phyloP scores from a whole-genome alignment of 2,329 filamentous ascomycete species.

The Ceratocystis variospora region DNA sequence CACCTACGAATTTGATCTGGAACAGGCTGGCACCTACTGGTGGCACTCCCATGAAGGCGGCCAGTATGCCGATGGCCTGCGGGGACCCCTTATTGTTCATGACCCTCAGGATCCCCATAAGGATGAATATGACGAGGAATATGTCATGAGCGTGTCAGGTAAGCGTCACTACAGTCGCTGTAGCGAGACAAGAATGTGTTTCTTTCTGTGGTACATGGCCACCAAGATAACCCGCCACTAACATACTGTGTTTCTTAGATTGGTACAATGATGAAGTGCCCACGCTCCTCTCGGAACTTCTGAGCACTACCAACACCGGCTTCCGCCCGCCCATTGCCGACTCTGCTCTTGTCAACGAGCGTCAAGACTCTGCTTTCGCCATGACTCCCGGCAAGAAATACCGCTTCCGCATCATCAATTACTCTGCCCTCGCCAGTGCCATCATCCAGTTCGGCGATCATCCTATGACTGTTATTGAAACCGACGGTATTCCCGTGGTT shows the following conservation, averaged over 20 bases:
- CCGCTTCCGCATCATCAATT: conserved; percentile 35
- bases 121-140: conserved; percentile 37
- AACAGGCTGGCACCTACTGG: conserved; percentile 35
- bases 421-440: conserved; percentile 31
- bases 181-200: not conserved
- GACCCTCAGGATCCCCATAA: conserved; percentile 36
- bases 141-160: conserved; percentile 37
- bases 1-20: conserved; percentile 38
- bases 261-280: conserved; percentile 47
- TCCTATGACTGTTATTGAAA: conserved; percentile 34
- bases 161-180: not conserved
- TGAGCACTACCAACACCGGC: conserved; percentile 32
- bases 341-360: conserved; percentile 39
- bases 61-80: conserved; percentile 45
- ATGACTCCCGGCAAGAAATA: conserved; percentile 27
- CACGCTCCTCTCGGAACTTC: conserved; percentile 32
- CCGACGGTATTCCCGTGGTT: conserved; percentile 31
- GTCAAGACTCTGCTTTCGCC: conserved; percentile 23
- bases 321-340: conserved; percentile 42
- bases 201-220: too few relatives aligned
- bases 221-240: not conserved
- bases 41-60: conserved; percentile 27
- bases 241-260: conserved; percentile 25
- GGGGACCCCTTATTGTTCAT: conserved; percentile 40
- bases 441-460: conserved; percentile 34